Evolutionary conservation across 225 moss, liverwort and hornwort genomes (phyloP).

Genomic region (Antitrichia curtipendula): DNA sequence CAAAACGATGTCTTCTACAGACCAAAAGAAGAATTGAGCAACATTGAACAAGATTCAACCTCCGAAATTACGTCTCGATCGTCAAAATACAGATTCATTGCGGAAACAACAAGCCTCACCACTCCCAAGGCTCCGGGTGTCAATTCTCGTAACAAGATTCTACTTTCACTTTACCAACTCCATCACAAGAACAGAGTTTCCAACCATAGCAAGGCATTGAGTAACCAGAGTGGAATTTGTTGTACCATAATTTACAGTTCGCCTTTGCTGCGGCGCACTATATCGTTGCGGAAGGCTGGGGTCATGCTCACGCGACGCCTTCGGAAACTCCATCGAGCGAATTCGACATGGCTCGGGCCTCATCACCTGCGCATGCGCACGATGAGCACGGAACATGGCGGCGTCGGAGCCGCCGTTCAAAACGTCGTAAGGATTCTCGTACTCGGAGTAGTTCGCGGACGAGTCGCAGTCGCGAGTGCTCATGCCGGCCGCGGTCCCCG

Average conservation of each 20-base stretch:
- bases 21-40: background rate
- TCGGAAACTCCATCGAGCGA: slow-evolving; percentile 19
- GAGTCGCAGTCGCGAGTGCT: slow-evolving; percentile 17
- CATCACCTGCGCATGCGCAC: background rate
- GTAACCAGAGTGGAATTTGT: background rate
- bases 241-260: slow-evolving; percentile 4
- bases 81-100: background rate
- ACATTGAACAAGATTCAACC: background rate
- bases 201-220: background rate
- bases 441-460: background rate
- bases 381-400: background rate
- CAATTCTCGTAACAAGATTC: background rate
- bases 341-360: background rate
- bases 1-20: background rate
- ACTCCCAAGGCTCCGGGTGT: background rate
- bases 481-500: slow-evolving; percentile 27
- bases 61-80: background rate
- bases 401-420: background rate
- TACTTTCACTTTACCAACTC: background rate
- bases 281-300: background rate
- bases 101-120: background rate
- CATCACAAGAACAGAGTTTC: background rate
- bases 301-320: background rate
- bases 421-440: background rate
- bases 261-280: slow-evolving; percentile 17